Evolutionary conservation across 2,329 filamentous ascomycete species (phyloP), one percentile per base, ranked within the genome.

Genomic region (Fusarium neocosmosporiellum): DNA sequence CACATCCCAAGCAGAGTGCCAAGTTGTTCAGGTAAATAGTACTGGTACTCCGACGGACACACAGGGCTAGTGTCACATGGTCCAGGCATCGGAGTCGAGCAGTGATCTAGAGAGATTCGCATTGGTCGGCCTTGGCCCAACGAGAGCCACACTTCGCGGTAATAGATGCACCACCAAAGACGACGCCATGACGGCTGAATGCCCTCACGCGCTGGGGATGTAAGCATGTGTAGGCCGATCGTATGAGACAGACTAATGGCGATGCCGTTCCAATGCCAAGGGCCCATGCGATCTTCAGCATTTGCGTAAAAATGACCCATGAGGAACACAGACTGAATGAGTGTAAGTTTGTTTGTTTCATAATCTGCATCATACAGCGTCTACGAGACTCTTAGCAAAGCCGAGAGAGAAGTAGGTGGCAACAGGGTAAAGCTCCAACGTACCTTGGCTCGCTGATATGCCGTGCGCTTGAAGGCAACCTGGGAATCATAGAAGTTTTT

Each of bases 191-290:
- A 31, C 16, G 62, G 62, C 4, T 55, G 53, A 27, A 55, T 55
- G 20, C 53, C 53, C 5, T 55, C 53, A 22, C 20, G 53, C 1
- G 53, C 53, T 3, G 53, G 53, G 53, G 53, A 24, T 36, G 53
- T 55, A 18, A 55, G 53, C 53, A 55, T 55, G 46, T 86, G 83
- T 0, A 86, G 76, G 1, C 85, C 84, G 3, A 85, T 78, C 5
- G 81, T 83, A 31, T 86, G 84, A 18, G 81, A 82, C 4, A 86
- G 78, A 31, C 78, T 80, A 58, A 86, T 82, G 7, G 84, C 83
- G 27, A 83, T 78, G n/a, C 84, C 83, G 5, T 81, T 82, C 84
- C 84, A 86, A 63, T 85, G 83, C 84, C 84, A 86, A 0, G 84
- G 80, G 11, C 84, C 81, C 10, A 78, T 80, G 14, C 83, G 79